phyloP scores from a whole-genome alignment of 352 stramenopile species.

The Phytophthora parvispora region DNA sequence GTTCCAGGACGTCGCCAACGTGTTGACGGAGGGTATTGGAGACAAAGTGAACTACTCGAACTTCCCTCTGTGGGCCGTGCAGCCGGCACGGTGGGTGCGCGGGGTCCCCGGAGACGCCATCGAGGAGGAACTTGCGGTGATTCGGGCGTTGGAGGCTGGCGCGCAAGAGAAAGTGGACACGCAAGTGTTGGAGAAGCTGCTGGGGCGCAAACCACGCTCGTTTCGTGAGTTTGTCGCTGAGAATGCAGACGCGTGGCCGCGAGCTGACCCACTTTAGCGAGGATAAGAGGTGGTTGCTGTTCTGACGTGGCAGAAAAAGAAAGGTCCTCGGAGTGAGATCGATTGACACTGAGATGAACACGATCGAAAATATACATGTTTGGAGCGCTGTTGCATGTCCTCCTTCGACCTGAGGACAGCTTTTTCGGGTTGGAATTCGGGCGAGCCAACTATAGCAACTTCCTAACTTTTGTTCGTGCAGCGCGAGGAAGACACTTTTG shows the following conservation, averaged over 20 bases:
- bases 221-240: slow-evolving; percentile 62
- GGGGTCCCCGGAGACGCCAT: slow-evolving; percentile 72
- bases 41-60: slow-evolving; percentile 66
- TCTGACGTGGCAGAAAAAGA: background rate
- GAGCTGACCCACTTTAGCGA: slow-evolving; percentile 17
- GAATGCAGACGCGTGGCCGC: slow-evolving; percentile 55
- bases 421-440: too few relatives aligned
- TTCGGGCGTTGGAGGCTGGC: slow-evolving; percentile 55
- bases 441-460: background rate
- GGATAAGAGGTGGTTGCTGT: background rate
- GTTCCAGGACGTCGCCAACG: slow-evolving; percentile 54
- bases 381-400: background rate
- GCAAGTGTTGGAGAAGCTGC: slow-evolving; percentile 40
- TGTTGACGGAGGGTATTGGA: slow-evolving; percentile 52
- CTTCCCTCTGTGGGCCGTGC: slow-evolving; percentile 80
- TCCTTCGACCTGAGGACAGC: background rate
- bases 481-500: background rate
- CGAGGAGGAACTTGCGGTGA: slow-evolving; percentile 58
- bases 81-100: slow-evolving; percentile 78
- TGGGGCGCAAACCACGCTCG: slow-evolving; percentile 44
- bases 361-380: background rate
- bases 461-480: background rate
- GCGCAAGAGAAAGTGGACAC: slow-evolving; percentile 46
- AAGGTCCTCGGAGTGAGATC: background rate
- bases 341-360: background rate